A percentile compares a stretch with the other conserved stretches of the same genome.
Conservation (phyloP, 306 rosid species). For the Prunus mongolica region DNA sequence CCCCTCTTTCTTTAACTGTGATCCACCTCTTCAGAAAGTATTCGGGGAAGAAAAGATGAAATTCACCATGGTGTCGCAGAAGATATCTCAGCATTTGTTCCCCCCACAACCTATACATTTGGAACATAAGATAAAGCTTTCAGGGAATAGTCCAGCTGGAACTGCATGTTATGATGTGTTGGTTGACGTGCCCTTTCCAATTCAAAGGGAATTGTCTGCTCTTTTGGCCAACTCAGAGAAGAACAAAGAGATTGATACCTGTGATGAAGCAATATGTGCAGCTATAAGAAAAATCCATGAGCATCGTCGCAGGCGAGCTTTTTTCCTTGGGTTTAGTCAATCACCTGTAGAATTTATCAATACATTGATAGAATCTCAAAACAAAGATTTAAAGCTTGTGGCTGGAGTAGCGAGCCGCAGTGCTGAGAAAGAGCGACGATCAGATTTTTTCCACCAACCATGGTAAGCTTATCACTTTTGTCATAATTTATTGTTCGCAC, state of each 20-base stretch:
- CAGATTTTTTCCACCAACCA: slow-evolving; percentile 94
- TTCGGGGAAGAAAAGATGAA: slow-evolving; percentile 96
- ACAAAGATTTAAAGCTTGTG: slow-evolving; percentile 81
- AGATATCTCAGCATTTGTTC: slow-evolving; percentile 88
- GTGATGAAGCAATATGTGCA: slow-evolving; percentile 85
- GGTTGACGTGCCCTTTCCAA: slow-evolving; percentile 93
- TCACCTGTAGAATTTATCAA: slow-evolving; percentile 93
- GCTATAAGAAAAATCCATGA: slow-evolving; percentile 92
- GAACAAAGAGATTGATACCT: slow-evolving; percentile 89
- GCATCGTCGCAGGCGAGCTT: slow-evolving; percentile 90
- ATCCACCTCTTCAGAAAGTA: slow-evolving; percentile 86
- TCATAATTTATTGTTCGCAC: neutral
- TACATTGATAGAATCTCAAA: slow-evolving; percentile 91
- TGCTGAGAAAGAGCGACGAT: slow-evolving; percentile 79
- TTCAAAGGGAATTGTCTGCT: slow-evolving; percentile 85
- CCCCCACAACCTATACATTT: slow-evolving; percentile 84
- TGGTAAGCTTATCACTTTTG: slow-evolving; percentile 48
- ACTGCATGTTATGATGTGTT: slow-evolving; percentile 93
- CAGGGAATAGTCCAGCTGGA: slow-evolving; percentile 84
- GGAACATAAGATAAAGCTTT: slow-evolving; percentile 91
- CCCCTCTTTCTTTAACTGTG: slow-evolving; percentile 79
- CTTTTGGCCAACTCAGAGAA: slow-evolving; percentile 87
- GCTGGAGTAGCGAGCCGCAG: slow-evolving; percentile 93
- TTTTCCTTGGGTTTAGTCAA: slow-evolving; percentile 97
- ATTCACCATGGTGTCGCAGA: slow-evolving; percentile 86